Evolutionary conservation across 345 rosid genomes (phyloP).

Genomic region (Arabidopsis suecica): DNA sequence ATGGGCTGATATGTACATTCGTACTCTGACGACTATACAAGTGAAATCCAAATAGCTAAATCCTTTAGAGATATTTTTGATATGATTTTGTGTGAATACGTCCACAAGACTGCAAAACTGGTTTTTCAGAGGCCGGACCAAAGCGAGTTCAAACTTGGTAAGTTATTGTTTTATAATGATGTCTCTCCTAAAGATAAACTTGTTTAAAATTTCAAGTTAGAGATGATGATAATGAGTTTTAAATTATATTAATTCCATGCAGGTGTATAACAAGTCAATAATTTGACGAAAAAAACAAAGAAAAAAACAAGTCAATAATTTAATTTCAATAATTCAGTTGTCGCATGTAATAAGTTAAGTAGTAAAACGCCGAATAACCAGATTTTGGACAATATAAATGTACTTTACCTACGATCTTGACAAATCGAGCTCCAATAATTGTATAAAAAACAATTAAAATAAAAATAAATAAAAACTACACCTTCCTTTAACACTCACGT

Average conservation of each 20-base stretch:
- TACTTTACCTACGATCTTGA: conserved; percentile 46
- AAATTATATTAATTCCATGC: conserved; percentile 21
- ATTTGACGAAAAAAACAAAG: background rate
- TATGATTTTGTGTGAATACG: too few relatives aligned
- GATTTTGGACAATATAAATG: conserved; percentile 34
- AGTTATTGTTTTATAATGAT: too few relatives aligned
- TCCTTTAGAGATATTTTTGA: too few relatives aligned
- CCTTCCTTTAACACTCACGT: conserved; percentile 22
- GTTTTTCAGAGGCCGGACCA: background rate
- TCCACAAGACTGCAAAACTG: background rate
- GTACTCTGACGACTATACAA: too few relatives aligned
- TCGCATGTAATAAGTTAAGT: conserved; percentile 35
- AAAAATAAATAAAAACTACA: background rate
- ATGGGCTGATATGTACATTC: too few relatives aligned
- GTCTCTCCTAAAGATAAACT: background rate
- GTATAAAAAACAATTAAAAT: background rate
- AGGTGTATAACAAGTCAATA: conserved; percentile 27
- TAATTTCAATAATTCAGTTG: conserved; percentile 29
- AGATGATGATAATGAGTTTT: conserved; percentile 3
- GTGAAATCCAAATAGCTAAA: too few relatives aligned
- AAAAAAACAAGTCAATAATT: conserved; percentile 29
- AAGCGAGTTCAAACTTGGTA: background rate
- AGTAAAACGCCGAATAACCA: conserved; percentile 39
- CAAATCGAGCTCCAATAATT: conserved; percentile 42
- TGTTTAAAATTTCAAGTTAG: conserved; percentile 1